Base-by-base conservation (phyloP, 2,329 filamentous ascomycete genomes). In the Xylogone sp. region DNA sequence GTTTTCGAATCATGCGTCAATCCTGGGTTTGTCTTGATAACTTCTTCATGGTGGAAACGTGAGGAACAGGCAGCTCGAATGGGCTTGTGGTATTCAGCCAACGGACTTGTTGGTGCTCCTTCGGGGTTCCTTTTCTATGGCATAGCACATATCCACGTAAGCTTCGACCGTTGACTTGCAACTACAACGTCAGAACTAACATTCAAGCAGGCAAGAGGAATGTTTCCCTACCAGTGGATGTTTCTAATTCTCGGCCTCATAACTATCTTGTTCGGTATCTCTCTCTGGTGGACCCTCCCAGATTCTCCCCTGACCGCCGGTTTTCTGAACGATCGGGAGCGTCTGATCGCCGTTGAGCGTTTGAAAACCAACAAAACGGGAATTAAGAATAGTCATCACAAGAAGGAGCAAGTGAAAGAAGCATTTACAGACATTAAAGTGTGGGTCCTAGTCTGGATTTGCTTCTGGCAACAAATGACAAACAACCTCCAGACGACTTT, bases 51-150 rank as follows among this genome's bases (percentile, higher is more conserved):
- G 62, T 75, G 74, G 45, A 72, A 65, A 59, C 68, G 46, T 70
- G 75, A 49, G 67, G 74, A 55, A 66, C 71, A 10, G 58, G 69
- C 59, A 61, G 68, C 2, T 69, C 69, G 60, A 65, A 68, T 34
- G 63, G 74, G 69, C 82, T 75, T 9, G 84, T 86, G 60, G 81
- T 81, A 0, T 81, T 84, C 63, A 78, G 86, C 44, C 65, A 61
- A 0, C 27, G 44, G 20, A 29, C 19, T 19, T 8, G 19, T 44
- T 10, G 8, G 21, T 45, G 3, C 13, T 39, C 6, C 13, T 16
- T 6, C 6, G 34, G 65, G 65, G 1, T 50, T 68, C 19, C 56
- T 70, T 31, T 61, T 64, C 27, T 70, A 66, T 16, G 68, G 64
- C 6, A 60, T 69, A 3, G 65, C 59, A 1, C 62, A 65, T 12